Percentiles rank a stretch among this genome's conserved stretches.
Conservation (phyloP, 345 rosid species). For the Salix udensis region DNA sequence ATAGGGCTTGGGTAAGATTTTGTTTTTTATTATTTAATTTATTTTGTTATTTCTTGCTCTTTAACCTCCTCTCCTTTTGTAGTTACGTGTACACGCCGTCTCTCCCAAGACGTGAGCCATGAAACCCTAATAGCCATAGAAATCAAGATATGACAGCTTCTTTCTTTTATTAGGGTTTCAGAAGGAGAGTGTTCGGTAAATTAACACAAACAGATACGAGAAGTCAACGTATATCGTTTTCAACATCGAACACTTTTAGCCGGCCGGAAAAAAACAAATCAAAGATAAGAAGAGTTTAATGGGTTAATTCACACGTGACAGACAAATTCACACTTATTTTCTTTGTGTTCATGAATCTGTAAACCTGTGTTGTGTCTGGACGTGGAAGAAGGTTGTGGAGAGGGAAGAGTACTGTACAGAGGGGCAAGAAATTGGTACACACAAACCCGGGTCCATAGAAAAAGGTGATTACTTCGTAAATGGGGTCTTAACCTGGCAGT, state of each 20-base stretch:
- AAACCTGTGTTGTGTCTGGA: not conserved
- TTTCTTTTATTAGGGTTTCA: not conserved
- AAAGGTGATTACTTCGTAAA: not conserved
- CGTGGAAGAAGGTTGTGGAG: not conserved
- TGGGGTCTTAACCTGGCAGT: fast-evolving
- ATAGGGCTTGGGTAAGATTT: not conserved
- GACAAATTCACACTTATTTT: not conserved
- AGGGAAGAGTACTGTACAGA: no score
- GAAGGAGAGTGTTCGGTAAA: not conserved
- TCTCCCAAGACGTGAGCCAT: not conserved
- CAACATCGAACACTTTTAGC: not conserved
- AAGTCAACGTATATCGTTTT: not conserved
- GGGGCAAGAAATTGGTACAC: no score
- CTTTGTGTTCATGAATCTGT: not conserved
- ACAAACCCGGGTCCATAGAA: not conserved
- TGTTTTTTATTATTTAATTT: no score
- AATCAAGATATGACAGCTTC: not conserved
- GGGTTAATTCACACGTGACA: not conserved
- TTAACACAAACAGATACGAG: no score
- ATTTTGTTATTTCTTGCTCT: no score
- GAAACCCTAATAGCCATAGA: not conserved
- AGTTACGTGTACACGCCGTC: no score
- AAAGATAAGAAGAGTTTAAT: not conserved
- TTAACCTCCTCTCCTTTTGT: no score
- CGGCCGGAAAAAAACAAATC: no score